Evolutionary conservation across 371 early-diverging fungal genomes (phyloP).

Genomic region (Mortierella sp.): DNA sequence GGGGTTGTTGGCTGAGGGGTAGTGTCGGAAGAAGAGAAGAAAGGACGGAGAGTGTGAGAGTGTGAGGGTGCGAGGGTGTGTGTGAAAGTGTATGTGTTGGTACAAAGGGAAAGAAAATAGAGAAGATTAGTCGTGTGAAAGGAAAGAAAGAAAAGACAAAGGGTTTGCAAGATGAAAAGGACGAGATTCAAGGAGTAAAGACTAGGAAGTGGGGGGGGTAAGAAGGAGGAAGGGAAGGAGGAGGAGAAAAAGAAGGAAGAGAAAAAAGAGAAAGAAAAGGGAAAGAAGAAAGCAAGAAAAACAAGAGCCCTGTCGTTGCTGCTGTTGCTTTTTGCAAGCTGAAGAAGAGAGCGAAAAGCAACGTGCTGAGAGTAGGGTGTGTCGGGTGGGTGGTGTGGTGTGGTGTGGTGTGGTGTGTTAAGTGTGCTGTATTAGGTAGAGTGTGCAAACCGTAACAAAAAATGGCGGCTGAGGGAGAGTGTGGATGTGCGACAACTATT

Average conservation of each 20-base stretch:
- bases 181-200: not conserved
- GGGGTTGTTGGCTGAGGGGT: not conserved
- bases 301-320: not conserved
- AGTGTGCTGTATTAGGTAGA: too few species aligned
- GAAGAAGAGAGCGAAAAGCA: too few species aligned
- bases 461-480: too few species aligned
- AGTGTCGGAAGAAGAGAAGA: not conserved
- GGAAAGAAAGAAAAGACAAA: not conserved
- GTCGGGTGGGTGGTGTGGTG: too few species aligned
- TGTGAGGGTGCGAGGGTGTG: not conserved
- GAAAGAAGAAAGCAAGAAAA: not conserved
- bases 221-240: not conserved
- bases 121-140: constrained; percentile 8
- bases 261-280: not conserved
- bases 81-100: not conserved
- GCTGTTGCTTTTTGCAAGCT: too few species aligned
- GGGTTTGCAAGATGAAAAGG: not conserved
- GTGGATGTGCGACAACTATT: too few species aligned
- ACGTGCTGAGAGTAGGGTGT: too few species aligned
- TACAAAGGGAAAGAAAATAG: not conserved
- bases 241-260: not conserved
- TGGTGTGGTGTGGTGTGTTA: too few species aligned
- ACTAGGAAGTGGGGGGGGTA: not conserved
- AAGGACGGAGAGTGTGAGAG: not conserved
- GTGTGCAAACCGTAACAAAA: too few species aligned